Evolutionary conservation across 345 rosid species (phyloP).

Genomic region (Camelina sativa): DNA sequence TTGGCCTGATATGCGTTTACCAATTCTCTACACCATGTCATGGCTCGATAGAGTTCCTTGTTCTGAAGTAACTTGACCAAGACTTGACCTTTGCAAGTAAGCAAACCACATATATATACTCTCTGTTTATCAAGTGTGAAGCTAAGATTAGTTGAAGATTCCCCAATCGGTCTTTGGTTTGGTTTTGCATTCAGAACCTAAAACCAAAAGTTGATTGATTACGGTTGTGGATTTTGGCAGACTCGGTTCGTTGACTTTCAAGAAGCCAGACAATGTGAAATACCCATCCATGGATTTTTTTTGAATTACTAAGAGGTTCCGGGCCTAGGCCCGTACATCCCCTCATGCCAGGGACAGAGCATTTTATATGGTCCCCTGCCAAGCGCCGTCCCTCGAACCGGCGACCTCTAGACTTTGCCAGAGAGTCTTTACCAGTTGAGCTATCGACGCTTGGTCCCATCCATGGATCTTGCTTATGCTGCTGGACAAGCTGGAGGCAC

Average conservation of each 20-base stretch:
- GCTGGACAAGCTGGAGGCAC: slow-evolving; percentile 99
- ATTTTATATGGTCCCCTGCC: no score
- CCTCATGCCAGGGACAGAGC: no score
- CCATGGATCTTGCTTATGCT: slow-evolving; percentile 92
- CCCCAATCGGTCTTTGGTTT: background rate
- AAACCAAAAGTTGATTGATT: slow-evolving; percentile 9
- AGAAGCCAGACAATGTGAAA: slow-evolving; percentile 83
- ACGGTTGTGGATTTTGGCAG: slow-evolving; percentile 48
- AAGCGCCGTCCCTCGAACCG: no score
- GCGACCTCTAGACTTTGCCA: no score
- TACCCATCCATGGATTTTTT: slow-evolving; percentile 97
- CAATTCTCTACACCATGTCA: slow-evolving; percentile 95
- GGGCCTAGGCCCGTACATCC: no score
- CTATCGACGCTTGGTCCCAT: no score
- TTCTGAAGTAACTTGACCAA: slow-evolving; percentile 96
- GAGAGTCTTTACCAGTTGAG: no score
- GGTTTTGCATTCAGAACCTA: background rate
- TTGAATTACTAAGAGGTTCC: no score
- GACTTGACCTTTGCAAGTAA: slow-evolving; percentile 97
- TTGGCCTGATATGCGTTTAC: slow-evolving; percentile 97
- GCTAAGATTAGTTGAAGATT: slow-evolving; percentile 2
- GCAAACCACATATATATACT: background rate
- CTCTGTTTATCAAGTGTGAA: background rate
- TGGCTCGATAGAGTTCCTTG: slow-evolving; percentile 96
- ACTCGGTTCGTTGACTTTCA: slow-evolving; percentile 88